These are phyloP conservation scores for Litsea cubeba DNA, from an alignment of 164 flowering plant genomes.

Conservation along the genomic window DNA sequence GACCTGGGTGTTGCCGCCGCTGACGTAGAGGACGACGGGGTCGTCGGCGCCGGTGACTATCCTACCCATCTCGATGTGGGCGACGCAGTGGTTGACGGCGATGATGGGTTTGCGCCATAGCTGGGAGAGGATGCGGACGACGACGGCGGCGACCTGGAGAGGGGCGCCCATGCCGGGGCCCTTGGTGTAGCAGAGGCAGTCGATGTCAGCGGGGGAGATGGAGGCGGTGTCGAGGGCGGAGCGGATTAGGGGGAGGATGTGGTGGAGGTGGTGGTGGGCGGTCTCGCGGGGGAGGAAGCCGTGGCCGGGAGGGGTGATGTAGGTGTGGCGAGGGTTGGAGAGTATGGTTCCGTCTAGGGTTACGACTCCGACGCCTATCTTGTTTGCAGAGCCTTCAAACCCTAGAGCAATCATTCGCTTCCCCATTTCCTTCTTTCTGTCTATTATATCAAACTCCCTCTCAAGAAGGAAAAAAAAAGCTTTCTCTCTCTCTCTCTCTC, in stretches of 20 bases:
- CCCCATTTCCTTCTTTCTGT: not conserved
- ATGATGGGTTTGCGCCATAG: slow-evolving; percentile 92
- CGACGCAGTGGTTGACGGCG: slow-evolving; percentile 94
- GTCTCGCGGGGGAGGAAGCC: slow-evolving; percentile 97
- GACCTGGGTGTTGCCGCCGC: slow-evolving; percentile 98
- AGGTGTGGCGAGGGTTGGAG: slow-evolving; percentile 92
- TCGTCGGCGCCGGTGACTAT: slow-evolving; percentile 88
- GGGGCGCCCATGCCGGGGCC: slow-evolving; percentile 99
- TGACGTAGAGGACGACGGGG: slow-evolving; percentile 93
- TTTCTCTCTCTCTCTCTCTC: not conserved
- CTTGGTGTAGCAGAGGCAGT: slow-evolving; percentile 93
- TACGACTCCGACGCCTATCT: slow-evolving; percentile 95
- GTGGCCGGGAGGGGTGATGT: slow-evolving; percentile 96
- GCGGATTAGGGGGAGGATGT: slow-evolving; percentile 73
- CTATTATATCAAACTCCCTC: not conserved
- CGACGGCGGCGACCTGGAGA: slow-evolving; percentile 76
- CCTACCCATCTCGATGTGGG: slow-evolving; percentile 98
- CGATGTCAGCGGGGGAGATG: slow-evolving; percentile 55
- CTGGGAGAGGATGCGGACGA: slow-evolving; percentile 70
- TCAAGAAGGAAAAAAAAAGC: too few species aligned
- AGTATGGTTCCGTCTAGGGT: slow-evolving; percentile 81
- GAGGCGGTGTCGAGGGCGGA: slow-evolving; percentile 57
- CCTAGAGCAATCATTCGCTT: slow-evolving; percentile 61
- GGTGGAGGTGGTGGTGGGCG: slow-evolving; percentile 87
- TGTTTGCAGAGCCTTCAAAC: slow-evolving; percentile 94